These are phyloP conservation scores for Blastomyces percursus DNA, from an alignment of 2,329 filamentous ascomycete species.

Conservation along the genomic window DNA sequence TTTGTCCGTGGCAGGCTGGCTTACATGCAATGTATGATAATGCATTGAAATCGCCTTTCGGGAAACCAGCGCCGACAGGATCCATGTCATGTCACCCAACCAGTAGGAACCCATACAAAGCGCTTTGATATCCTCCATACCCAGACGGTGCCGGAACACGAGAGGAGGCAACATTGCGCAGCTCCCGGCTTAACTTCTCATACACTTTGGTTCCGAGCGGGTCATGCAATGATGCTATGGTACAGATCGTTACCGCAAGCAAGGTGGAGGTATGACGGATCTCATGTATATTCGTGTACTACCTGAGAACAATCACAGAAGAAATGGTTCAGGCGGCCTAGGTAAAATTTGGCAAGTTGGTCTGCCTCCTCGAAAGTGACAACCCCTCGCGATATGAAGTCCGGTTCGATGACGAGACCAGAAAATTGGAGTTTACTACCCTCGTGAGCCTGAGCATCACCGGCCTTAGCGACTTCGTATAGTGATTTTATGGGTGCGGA, in stretches of 20 bases:
- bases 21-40: constrained; percentile 19
- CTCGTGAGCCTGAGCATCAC: constrained; percentile 27
- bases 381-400: constrained; percentile 35
- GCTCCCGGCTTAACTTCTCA: constrained; percentile 42
- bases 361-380: constrained; percentile 33
- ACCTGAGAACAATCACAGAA: constrained; percentile 23
- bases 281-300: constrained; percentile 9
- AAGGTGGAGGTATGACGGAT: constrained; percentile 23
- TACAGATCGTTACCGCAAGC: constrained; percentile 38
- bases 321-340: constrained; percentile 35
- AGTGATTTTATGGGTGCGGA: constrained; percentile 39
- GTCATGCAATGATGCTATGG: constrained; percentile 41
- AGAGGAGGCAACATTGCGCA: constrained; percentile 43
- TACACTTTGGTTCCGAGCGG: constrained; percentile 37
- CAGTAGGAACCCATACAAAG: constrained; percentile 47
- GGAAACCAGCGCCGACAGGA: constrained; percentile 33
- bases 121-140: constrained; percentile 42
- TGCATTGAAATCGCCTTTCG: constrained; percentile 37
- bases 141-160: constrained; percentile 43
- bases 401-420: constrained; percentile 35
- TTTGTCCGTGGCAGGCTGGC: constrained; percentile 10
- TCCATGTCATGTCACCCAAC: constrained; percentile 45
- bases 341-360: constrained; percentile 29
- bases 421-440: constrained; percentile 24
- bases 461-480: constrained; percentile 39